phyloP scores from a whole-genome alignment of 176 grass and related monocot genomes.

The Aegilops tauschii region DNA sequence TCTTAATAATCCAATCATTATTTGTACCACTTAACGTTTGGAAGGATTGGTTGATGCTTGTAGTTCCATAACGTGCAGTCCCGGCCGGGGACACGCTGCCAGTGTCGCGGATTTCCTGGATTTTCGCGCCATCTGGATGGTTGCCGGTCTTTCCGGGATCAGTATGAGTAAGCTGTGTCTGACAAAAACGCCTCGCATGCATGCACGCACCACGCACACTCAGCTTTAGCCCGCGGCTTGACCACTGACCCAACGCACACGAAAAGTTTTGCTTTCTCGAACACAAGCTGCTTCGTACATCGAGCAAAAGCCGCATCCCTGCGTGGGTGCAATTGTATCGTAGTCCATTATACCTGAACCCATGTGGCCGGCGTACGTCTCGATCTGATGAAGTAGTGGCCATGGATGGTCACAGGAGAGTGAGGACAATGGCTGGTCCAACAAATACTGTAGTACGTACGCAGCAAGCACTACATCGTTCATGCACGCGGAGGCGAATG shows the following conservation, averaged over 20 bases:
- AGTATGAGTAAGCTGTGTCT: slow-evolving; percentile 16
- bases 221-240: slow-evolving; percentile 34
- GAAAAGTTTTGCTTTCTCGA: slow-evolving; percentile 18
- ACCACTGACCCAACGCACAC: neutral
- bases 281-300: neutral
- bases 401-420: slow-evolving; percentile 16
- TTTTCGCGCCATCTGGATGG: slow-evolving; percentile 38
- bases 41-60: too few relatives aligned
- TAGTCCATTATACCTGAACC: neutral
- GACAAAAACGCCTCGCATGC: slow-evolving; percentile 37
- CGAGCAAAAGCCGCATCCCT: neutral
- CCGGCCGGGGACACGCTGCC: slow-evolving; percentile 14
- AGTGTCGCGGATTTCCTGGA: slow-evolving; percentile 1
- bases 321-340: neutral
- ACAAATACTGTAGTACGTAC: neutral
- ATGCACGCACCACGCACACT: slow-evolving; percentile 22
- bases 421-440: neutral
- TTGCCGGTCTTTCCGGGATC: slow-evolving; percentile 46
- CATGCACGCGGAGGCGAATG: slow-evolving; percentile 6
- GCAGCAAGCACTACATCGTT: neutral
- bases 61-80: neutral
- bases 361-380: neutral
- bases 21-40: too few relatives aligned
- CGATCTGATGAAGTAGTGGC: neutral
- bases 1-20: too few relatives aligned